A percentile compares a stretch with the other conserved stretches of the same genome.
Evolutionary conservation across 257 asterid species (phyloP).

Genomic region (Solanum appendiculatum): DNA sequence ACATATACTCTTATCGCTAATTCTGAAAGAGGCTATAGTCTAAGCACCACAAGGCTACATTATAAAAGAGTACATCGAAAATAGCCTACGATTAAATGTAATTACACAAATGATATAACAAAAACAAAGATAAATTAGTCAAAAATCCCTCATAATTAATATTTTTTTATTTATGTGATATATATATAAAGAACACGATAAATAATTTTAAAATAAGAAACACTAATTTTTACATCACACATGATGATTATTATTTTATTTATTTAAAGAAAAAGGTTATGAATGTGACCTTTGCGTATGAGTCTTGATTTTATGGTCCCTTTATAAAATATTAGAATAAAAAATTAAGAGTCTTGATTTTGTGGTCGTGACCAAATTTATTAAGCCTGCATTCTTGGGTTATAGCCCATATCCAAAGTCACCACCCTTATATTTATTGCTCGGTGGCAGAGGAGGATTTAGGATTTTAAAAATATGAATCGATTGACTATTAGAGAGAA

Average conservation of each 20-base stretch:
- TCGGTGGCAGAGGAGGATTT: too few relatives aligned
- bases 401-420: neutral
- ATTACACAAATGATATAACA: too few relatives aligned
- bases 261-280: neutral
- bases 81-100: too few relatives aligned
- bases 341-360: neutral
- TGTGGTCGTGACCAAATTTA: neutral
- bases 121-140: neutral
- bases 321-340: neutral
- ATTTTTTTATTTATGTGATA: neutral
- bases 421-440: neutral
- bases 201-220: neutral
- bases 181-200: neutral
- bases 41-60: too few relatives aligned
- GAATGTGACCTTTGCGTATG: slow-evolving; percentile 11
- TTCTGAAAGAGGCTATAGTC: too few relatives aligned
- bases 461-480: too few relatives aligned
- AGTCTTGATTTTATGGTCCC: neutral
- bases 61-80: too few relatives aligned
- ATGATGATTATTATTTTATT: slow-evolving; percentile 5
- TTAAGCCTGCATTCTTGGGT: neutral
- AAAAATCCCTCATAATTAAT: too few relatives aligned
- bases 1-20: too few relatives aligned
- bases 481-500: too few relatives aligned
- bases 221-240: neutral